Conservation (phyloP, 2,329 filamentous ascomycete genomes). For the Endoconidiophora polonica region DNA sequence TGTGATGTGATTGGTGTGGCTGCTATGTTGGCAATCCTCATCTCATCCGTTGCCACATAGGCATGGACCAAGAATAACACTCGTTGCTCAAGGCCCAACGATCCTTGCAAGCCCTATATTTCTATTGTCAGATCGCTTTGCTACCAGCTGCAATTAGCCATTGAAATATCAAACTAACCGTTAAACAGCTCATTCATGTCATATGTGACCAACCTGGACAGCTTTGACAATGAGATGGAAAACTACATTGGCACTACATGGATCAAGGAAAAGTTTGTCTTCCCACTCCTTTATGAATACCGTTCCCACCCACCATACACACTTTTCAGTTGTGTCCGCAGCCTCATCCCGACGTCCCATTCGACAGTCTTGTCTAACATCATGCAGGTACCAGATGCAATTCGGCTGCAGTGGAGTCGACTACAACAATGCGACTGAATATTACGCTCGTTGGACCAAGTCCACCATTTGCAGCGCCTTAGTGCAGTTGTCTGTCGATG, state of each 20-base stretch:
- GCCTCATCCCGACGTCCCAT: no score
- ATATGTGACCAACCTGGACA: conserved; percentile 55
- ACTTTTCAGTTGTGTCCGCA: neutral
- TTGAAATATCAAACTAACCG: neutral
- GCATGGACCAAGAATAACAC: neutral
- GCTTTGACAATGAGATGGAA: conserved; percentile 62
- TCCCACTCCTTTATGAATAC: neutral
- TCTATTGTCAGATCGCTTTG: conserved; percentile 43
- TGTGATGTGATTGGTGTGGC: neutral
- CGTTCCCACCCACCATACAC: no score
- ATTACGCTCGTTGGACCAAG: conserved; percentile 87
- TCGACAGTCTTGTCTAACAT: no score
- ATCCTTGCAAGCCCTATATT: conserved; percentile 29
- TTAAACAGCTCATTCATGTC: conserved; percentile 60
- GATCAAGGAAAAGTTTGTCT: conserved; percentile 56
- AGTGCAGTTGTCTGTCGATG: conserved; percentile 66
- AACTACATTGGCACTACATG: conserved; percentile 61
- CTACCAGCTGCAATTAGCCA: neutral
- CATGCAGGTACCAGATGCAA: conserved; percentile 55
- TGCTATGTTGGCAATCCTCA: neutral
- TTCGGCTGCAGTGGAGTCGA: conserved; percentile 69
- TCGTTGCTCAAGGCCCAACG: neutral
- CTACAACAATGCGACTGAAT: conserved; percentile 57
- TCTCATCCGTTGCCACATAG: neutral
- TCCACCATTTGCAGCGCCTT: conserved; percentile 88